phyloP scores from a whole-genome alignment of 306 rosid species.

The Dicorynia guianensis region DNA sequence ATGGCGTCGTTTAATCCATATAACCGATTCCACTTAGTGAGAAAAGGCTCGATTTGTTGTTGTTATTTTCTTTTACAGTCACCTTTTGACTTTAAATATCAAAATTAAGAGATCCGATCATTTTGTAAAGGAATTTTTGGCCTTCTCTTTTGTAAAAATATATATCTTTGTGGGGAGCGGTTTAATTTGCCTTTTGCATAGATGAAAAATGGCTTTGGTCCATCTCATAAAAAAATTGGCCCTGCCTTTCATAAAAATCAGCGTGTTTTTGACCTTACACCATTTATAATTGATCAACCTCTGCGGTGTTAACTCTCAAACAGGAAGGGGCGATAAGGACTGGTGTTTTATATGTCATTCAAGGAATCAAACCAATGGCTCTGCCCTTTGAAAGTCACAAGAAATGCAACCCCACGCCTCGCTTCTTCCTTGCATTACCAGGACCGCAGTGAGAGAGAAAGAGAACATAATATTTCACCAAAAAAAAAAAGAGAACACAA shows the following conservation, averaged over 20 bases:
- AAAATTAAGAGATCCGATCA: not conserved
- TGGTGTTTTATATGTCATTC: not conserved
- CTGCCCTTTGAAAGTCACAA: conserved; percentile 10
- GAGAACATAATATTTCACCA: too few species aligned
- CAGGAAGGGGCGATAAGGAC: conserved; percentile 23
- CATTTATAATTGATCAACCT: not conserved
- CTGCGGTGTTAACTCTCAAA: not conserved
- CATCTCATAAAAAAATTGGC: not conserved
- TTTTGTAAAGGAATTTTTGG: not conserved
- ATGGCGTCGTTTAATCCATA: too few species aligned
- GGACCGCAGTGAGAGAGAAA: not conserved
- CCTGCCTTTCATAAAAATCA: not conserved
- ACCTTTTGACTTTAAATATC: too few species aligned
- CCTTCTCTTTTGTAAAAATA: not conserved
- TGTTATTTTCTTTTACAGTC: too few species aligned
- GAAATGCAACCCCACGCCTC: conserved; percentile 36
- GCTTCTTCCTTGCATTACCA: not conserved
- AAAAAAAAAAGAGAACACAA: too few species aligned
- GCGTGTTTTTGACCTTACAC: conserved; percentile 22
- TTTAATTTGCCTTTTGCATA: not conserved
- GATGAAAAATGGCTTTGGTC: too few species aligned
- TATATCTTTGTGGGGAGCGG: too few species aligned
- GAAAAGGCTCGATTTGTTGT: too few species aligned
- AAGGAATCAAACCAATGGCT: conserved; percentile 27
- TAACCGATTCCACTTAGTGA: too few species aligned